Conservation (phyloP, 371 early-diverging fungal species). For the Zychaea mexicana region DNA sequence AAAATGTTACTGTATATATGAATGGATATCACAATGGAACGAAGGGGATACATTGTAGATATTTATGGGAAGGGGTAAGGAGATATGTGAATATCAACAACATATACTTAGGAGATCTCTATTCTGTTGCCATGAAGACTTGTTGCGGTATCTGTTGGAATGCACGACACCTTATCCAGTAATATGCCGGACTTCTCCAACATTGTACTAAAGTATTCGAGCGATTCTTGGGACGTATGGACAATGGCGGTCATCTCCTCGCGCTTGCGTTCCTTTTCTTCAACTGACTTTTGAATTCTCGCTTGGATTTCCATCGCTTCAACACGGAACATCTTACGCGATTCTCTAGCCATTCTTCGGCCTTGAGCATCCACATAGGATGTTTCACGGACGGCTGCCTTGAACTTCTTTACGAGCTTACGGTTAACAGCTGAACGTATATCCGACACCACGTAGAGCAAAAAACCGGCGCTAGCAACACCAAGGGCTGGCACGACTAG, state of each 20-base stretch:
- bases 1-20: not conserved
- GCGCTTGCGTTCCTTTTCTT: constrained; percentile 70
- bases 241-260: constrained; percentile 60
- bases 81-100: not conserved
- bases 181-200: constrained; percentile 43
- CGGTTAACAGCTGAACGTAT: constrained; percentile 81
- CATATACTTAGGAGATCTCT: not conserved
- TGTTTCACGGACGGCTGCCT: constrained; percentile 63
- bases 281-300: constrained; percentile 79
- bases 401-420: constrained; percentile 78
- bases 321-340: constrained; percentile 74
- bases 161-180: constrained; percentile 40
- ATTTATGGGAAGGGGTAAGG: not conserved
- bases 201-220: constrained; percentile 66
- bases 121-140: constrained; percentile 1
- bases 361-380: constrained; percentile 71
- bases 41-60: not conserved
- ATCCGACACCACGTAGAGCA: constrained; percentile 82
- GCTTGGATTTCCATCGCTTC: constrained; percentile 87
- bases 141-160: constrained; percentile 26
- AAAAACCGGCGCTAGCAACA: constrained; percentile 69
- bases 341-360: constrained; percentile 71
- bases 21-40: not conserved
- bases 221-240: constrained; percentile 64
- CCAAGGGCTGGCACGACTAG: constrained; percentile 42